Evolutionary conservation across 2,329 filamentous ascomycete genomes (phyloP).

Genomic region (Teratosphaeria zuluensis): DNA sequence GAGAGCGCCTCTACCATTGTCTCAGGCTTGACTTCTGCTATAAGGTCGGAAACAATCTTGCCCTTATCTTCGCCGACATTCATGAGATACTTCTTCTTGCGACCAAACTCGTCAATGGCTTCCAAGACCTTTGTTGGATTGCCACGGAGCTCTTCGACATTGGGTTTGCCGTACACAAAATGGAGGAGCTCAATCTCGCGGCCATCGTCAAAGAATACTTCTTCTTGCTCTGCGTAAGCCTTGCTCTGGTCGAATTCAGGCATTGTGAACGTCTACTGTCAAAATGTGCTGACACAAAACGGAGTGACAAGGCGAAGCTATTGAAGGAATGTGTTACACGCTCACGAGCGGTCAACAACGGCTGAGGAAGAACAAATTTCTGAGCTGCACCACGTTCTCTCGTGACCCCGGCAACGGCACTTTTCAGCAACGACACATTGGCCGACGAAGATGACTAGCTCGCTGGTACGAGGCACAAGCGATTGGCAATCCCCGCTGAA

Average conservation of each 20-base stretch:
- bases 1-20: slow-evolving; percentile 44
- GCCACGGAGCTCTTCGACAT: slow-evolving; percentile 54
- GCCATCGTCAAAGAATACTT: slow-evolving; percentile 52
- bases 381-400: neutral
- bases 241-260: slow-evolving; percentile 32
- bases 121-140: slow-evolving; percentile 55
- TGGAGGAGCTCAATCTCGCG: slow-evolving; percentile 65
- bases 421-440: neutral
- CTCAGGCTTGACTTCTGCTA: slow-evolving; percentile 55
- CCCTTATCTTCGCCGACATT: slow-evolving; percentile 71
- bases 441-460: neutral
- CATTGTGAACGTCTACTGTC: slow-evolving; percentile 7
- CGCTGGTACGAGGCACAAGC: neutral
- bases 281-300: neutral
- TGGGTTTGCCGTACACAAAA: slow-evolving; percentile 53
- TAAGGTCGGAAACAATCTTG: slow-evolving; percentile 58
- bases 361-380: neutral
- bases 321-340: neutral
- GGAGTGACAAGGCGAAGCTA: neutral
- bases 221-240: slow-evolving; percentile 39
- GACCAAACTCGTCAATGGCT: slow-evolving; percentile 61
- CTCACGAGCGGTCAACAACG: neutral
- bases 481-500: neutral
- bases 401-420: neutral
- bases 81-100: slow-evolving; percentile 63